A percentile compares a stretch with the other conserved stretches of the same genome.
Conservation (phyloP, 768 basidiomycete species). For the Fomitopsis pulvina region DNA sequence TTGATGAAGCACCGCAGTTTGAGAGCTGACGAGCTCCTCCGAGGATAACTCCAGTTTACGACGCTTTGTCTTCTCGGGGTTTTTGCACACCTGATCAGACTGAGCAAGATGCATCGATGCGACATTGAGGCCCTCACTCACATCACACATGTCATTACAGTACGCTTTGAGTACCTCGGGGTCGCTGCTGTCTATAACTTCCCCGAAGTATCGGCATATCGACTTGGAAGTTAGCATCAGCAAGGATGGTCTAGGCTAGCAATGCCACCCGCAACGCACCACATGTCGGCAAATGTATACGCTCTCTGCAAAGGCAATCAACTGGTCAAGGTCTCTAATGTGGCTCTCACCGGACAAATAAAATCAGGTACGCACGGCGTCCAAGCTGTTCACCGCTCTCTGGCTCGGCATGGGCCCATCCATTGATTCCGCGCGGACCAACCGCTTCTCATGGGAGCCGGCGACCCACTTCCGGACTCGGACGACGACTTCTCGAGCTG, state of each 20-base stretch:
- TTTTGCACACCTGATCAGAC: slow-evolving; percentile 61
- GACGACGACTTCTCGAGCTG: slow-evolving; percentile 72
- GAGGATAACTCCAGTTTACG: slow-evolving; percentile 45
- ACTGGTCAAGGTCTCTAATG: slow-evolving; percentile 20
- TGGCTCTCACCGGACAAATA: not conserved
- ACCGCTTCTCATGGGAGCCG: slow-evolving; percentile 38
- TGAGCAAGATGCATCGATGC: not conserved
- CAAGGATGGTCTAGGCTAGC: not conserved
- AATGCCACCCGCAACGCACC: slow-evolving; percentile 33
- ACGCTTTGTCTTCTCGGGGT: slow-evolving; percentile 55
- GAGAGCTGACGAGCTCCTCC: slow-evolving; percentile 25
- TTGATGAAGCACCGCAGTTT: not conserved
- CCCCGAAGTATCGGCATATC: slow-evolving; percentile 80
- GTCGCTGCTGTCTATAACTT: slow-evolving; percentile 47
- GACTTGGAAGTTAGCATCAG: slow-evolving; percentile 31
- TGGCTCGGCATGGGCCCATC: slow-evolving; percentile 61
- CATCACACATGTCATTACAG: slow-evolving; percentile 80
- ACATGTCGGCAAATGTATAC: slow-evolving; percentile 60
- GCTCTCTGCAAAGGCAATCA: slow-evolving; percentile 53
- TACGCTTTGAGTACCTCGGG: slow-evolving; percentile 38
- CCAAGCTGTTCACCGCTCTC: slow-evolving; percentile 56
- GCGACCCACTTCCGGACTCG: slow-evolving; percentile 48
- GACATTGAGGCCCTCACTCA: slow-evolving; percentile 25
- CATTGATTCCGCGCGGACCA: slow-evolving; percentile 30
- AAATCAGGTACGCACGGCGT: slow-evolving; percentile 36